Evolutionary conservation across 768 basidiomycete species (phyloP), one percentile per base, ranked within the genome.

Genomic region (Russula olivacea): DNA sequence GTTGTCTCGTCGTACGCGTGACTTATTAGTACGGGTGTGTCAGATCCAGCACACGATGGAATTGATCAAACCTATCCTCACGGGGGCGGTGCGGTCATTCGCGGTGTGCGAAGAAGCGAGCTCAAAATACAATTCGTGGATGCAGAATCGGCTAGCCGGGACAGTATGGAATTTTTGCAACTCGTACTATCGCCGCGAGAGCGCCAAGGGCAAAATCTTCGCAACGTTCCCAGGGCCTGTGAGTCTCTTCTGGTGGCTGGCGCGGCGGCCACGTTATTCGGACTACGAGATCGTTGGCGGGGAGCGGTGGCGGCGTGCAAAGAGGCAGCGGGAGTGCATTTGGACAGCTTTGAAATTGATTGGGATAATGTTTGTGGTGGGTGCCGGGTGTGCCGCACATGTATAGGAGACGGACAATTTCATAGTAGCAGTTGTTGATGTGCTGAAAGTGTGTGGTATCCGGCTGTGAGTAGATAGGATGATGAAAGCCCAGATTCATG

Each of bases 161-260:
- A 80, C 81, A 41, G 82, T 84, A 55, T 84, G 81, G 78, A 76
- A 77, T 43, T 76, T 79, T 28, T 85, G 83, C 72, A 69, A 73
- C 32, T 84, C 83, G 51, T 84, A 80, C 69, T 86, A 85, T 69
- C 74, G 74, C 72, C 76, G 63, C 53, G 73, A 71, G 50, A 75
- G 73, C 72, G 41, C 57, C 52, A 66, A 63, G 11, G 76, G 75
- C 12, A 79, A 77, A 68, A 78, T 79, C 52, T 65, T 79, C 32
- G 77, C 76, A 17, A 81, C 76, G 12, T 85, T 84, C 71, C 84
- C 84, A 48, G 84, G 84, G 14, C 77, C 80, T 10, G 76, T 80
- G 51, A 60, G 72, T 11, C 70, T 80, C 36, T 80, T 82, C 68
- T 83, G 82, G 82, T 82, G 81, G 81, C 71, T 80, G 50, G 72